Base-by-base conservation (phyloP, 805 yeast genomes). In the Scheffersomyces spartinae region DNA sequence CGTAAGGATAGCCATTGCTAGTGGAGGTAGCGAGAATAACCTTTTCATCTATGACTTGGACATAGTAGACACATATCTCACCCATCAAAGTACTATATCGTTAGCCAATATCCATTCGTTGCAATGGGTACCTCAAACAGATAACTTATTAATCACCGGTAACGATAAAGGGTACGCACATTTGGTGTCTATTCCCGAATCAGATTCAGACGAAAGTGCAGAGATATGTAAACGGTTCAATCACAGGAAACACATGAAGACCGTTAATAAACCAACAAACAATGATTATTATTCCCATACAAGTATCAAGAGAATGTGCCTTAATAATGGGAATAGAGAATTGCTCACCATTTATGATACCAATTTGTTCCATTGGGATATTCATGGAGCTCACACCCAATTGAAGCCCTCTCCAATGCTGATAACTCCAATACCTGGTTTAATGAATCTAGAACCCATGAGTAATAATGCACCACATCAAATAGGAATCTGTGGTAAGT, bases 151-250 rank as follows among this genome's bases (percentile, higher is more conserved):
- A 23, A 42, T 74, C n/a, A 65, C 93, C 0, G 95, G 94, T 7
- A 91, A 84, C 45, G 67, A 64, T 26, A 69, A 71, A 31, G 95
- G 95, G 2, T 54, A 67, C 28, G 82, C 74, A 0, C 82, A 86
- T 47, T 47, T 85, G 31, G 70, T 82, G 3, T 57, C 77, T 10
- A 61, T 84, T 6, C 91, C 94, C 1, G 67, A 62, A 24, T 52
- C 69, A 6, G 55, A 52, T 4, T 63, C 40, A 3, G 46, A 52
- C 13, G 46, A 63, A 13, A 57, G 65, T 28, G 95, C 95, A 0
- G 83, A 74, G 45, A 77, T 85, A 12, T 54, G 78, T 33, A 79
- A 74, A 44, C 58, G 93, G 19, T 85, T 76, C 55, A 82, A 82
- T 48, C 95, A 85, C 52, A 56, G 65, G 26, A 75, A 74, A 37